Percentiles rank a stretch among this genome's conserved stretches.
Conservation (phyloP, 2,329 filamentous ascomycete genomes). For the Arthrobotrys conoides region DNA sequence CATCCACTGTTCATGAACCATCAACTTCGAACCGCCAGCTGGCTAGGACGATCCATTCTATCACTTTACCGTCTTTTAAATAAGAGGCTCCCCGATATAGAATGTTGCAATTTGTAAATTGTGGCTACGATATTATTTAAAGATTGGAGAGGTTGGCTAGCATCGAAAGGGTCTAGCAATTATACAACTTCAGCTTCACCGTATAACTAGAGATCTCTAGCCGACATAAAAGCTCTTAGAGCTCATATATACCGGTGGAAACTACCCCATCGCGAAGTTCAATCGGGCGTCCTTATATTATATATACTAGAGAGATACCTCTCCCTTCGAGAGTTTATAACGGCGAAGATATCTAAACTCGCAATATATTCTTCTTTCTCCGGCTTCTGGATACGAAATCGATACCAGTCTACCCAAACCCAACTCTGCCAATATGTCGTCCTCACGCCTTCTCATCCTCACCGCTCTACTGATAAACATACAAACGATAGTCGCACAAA, state of each 20-base stretch:
- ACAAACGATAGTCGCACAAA: conserved; percentile 13
- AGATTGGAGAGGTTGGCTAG: too few relatives aligned
- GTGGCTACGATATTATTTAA: too few relatives aligned
- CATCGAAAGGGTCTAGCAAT: neutral
- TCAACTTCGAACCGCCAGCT: too few relatives aligned
- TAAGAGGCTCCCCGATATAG: too few relatives aligned
- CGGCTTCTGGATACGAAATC: neutral
- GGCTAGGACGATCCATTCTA: too few relatives aligned
- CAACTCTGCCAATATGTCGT: neutral
- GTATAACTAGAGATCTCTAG: neutral
- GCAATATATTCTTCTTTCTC: neutral
- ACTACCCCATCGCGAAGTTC: neutral
- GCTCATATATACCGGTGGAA: neutral
- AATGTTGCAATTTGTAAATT: too few relatives aligned
- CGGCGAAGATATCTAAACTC: too few relatives aligned
- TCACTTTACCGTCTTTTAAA: too few relatives aligned
- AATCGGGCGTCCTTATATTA: too few relatives aligned
- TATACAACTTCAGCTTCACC: neutral
- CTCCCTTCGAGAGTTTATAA: too few relatives aligned
- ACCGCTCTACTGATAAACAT: conserved; percentile 10
- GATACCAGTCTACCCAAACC: neutral
- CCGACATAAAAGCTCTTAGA: too few relatives aligned
- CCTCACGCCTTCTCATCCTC: neutral
- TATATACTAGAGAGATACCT: too few relatives aligned
- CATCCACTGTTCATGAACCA: neutral